phyloP scores from a whole-genome alignment of 345 rosid genomes.

The Chamaenerion angustifolium region DNA sequence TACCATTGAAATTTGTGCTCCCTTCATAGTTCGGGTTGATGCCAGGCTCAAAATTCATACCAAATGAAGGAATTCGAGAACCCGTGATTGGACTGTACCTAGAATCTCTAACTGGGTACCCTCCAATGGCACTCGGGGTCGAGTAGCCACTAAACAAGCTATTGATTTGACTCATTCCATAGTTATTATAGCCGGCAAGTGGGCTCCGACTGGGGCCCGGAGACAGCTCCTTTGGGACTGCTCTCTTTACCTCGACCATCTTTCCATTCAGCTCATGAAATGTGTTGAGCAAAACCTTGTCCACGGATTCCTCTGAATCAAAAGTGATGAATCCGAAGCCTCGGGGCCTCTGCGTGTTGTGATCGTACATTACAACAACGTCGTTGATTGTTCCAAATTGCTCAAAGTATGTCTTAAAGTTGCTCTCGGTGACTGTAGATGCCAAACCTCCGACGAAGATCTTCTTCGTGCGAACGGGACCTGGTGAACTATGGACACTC shows the following conservation, averaged over 20 bases:
- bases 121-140: conserved; percentile 42
- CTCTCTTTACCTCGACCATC: conserved; percentile 15
- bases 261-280: conserved; percentile 29
- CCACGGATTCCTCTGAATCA: conserved; percentile 29
- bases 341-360: conserved; percentile 32
- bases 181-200: conserved; percentile 51
- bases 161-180: conserved; percentile 41
- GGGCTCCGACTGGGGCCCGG: conserved; percentile 25
- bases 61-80: no score
- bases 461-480: no score
- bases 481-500: no score
- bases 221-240: conserved; percentile 2
- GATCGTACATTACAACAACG: conserved; percentile 53
- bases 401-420: conserved; percentile 62
- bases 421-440: conserved; percentile 64
- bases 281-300: conserved; percentile 22
- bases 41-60: conserved; percentile 14
- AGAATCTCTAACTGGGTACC: conserved; percentile 12
- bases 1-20: conserved; percentile 33
- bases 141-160: conserved; percentile 54
- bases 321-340: conserved; percentile 30
- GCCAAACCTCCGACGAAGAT: conserved; percentile 40
- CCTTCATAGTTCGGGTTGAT: conserved; percentile 39
- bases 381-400: conserved; percentile 68
- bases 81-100: no score